Conservation (phyloP, 495 filamentous ascomycete genomes). For the Aspergillus heteromorphus region DNA sequence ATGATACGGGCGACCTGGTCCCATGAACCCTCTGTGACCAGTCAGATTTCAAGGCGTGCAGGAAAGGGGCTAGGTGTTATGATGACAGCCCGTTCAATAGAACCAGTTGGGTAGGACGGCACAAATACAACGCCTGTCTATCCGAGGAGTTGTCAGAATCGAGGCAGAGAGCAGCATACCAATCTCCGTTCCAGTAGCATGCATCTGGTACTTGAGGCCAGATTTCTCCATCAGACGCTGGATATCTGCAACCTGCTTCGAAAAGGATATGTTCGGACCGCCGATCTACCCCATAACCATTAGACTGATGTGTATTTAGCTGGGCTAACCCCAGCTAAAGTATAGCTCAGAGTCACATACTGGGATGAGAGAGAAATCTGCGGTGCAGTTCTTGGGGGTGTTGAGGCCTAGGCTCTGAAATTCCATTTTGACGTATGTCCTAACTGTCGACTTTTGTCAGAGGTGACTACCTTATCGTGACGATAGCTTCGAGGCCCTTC, state of each 20-base stretch:
- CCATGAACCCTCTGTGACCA: constrained; percentile 68
- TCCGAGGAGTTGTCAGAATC: background rate
- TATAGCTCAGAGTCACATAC: constrained; percentile 32
- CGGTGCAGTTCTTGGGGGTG: constrained; percentile 57
- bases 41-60: background rate
- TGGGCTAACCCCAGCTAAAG: background rate
- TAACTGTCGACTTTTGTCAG: background rate
- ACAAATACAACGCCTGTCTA: too few species aligned
- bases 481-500: background rate
- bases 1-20: constrained; percentile 73
- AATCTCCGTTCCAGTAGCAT: constrained; percentile 78
- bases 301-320: background rate
- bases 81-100: background rate
- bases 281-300: constrained; percentile 50
- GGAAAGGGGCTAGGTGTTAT: background rate
- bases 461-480: background rate
- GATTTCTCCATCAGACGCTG: constrained; percentile 66
- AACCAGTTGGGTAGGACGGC: background rate
- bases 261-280: constrained; percentile 64
- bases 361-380: constrained; percentile 71
- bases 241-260: constrained; percentile 72
- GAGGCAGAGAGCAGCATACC: constrained; percentile 47
- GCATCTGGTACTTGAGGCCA: constrained; percentile 71
- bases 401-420: constrained; percentile 24
- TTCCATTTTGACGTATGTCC: constrained; percentile 9